phyloP scores from a whole-genome alignment of 495 filamentous ascomycete genomes.

The Darksidea phi region DNA sequence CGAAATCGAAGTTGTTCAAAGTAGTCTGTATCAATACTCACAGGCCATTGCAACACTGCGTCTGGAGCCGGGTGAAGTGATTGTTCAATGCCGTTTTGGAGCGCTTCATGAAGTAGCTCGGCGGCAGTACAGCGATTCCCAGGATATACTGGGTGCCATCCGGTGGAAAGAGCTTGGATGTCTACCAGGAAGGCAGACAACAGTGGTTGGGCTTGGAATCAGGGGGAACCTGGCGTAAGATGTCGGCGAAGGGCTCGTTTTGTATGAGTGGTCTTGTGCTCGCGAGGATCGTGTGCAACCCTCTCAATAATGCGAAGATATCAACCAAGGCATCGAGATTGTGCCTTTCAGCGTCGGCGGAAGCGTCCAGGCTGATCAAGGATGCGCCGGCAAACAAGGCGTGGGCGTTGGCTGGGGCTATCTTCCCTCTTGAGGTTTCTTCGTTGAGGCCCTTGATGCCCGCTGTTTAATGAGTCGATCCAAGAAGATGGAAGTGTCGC shows the following conservation, averaged over 20 bases:
- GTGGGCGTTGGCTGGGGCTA: background rate
- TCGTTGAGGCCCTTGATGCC: slow-evolving; percentile 1
- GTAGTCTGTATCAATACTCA: background rate
- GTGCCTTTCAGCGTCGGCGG: slow-evolving; percentile 1
- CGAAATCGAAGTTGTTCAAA: background rate
- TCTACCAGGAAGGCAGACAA: slow-evolving; percentile 1
- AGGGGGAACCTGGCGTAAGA: background rate
- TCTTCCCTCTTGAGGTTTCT: background rate
- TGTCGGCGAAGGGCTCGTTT: background rate
- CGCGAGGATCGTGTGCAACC: background rate
- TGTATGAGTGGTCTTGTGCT: background rate
- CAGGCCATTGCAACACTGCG: slow-evolving; percentile 3
- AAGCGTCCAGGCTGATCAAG: slow-evolving; percentile 11
- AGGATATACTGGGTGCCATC: background rate
- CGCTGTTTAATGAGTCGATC: slow-evolving; percentile 5
- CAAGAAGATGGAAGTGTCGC: slow-evolving; percentile 3
- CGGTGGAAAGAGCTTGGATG: background rate
- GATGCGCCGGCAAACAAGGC: slow-evolving; percentile 2
- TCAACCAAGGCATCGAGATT: slow-evolving; percentile 4
- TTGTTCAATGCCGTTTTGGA: background rate
- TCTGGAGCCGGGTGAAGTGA: background rate
- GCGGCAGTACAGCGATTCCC: background rate
- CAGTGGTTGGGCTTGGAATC: background rate
- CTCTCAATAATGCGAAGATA: slow-evolving; percentile 5
- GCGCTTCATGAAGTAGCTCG: background rate